Evolutionary conservation across 1,284 basidiomycete species (phyloP).

Genomic region (Microbotryomycetes sp.): DNA sequence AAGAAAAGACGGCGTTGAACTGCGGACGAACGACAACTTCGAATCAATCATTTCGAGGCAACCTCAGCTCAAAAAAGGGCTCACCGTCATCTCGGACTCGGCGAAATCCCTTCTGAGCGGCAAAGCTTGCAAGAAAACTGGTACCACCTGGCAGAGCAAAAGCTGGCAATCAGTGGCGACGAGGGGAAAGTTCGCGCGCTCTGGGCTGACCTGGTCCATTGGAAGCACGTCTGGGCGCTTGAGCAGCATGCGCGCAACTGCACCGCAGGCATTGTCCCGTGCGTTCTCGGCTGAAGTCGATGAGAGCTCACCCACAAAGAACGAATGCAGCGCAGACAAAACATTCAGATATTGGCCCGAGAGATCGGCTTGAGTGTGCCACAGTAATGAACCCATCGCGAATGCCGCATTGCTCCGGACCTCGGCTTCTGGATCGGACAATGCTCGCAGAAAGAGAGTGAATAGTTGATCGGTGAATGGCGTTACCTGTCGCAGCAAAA

Average conservation of each 20-base stretch:
- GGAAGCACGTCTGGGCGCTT: constrained; percentile 77
- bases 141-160: constrained; percentile 55
- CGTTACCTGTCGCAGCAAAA: constrained; percentile 84
- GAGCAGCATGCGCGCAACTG: constrained; percentile 78
- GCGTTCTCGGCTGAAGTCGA: constrained; percentile 67
- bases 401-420: constrained; percentile 96
- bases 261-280: constrained; percentile 91
- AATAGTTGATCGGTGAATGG: constrained; percentile 72
- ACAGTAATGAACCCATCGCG: constrained; percentile 83
- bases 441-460: constrained; percentile 72
- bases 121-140: constrained; percentile 70
- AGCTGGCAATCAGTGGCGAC: neutral
- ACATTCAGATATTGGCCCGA: constrained; percentile 73
- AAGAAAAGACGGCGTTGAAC: constrained; percentile 80
- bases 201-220: constrained; percentile 56
- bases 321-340: constrained; percentile 69
- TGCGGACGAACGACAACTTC: constrained; percentile 42
- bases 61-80: too few relatives aligned
- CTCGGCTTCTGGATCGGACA: constrained; percentile 78
- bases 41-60: too few relatives aligned
- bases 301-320: constrained; percentile 56
- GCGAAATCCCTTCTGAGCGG: constrained; percentile 51
- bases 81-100: constrained; percentile 29
- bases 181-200: neutral
- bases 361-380: constrained; percentile 77